Evolutionary conservation across 352 stramenopile species (phyloP).

Genomic region (Phytophthora pisi): DNA sequence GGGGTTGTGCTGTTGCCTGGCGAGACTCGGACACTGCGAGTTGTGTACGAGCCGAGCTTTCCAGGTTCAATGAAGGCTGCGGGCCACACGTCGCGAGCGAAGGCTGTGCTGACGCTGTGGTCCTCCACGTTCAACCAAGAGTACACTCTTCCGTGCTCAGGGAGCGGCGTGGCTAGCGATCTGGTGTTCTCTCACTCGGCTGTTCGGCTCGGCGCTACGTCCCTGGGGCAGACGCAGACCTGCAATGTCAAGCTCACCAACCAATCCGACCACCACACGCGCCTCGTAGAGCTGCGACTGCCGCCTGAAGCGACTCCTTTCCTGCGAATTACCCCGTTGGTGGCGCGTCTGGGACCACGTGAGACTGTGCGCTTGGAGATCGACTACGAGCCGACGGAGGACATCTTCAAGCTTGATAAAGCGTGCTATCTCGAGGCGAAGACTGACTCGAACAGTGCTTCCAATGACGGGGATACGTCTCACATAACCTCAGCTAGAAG

Average conservation of each 20-base stretch:
- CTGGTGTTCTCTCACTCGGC: slow-evolving; percentile 43
- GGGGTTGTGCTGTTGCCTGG: slow-evolving; percentile 38
- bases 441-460: not conserved
- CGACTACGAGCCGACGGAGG: slow-evolving; percentile 64
- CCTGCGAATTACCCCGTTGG: slow-evolving; percentile 68
- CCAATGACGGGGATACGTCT: not conserved
- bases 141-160: slow-evolving; percentile 27
- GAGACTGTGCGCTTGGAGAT: slow-evolving; percentile 78
- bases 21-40: slow-evolving; percentile 22
- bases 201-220: slow-evolving; percentile 44
- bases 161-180: slow-evolving; percentile 31
- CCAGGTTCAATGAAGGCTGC: slow-evolving; percentile 9
- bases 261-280: slow-evolving; percentile 28
- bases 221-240: slow-evolving; percentile 44
- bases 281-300: slow-evolving; percentile 36
- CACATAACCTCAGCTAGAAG: slow-evolving; percentile 10
- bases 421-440: slow-evolving; percentile 19
- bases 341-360: slow-evolving; percentile 52
- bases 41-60: slow-evolving; percentile 44
- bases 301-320: slow-evolving; percentile 37
- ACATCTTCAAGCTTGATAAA: slow-evolving; percentile 45
- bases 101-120: slow-evolving; percentile 33
- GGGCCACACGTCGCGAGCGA: slow-evolving; percentile 4
- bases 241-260: slow-evolving; percentile 43
- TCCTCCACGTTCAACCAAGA: slow-evolving; percentile 47